Evolutionary conservation across 495 filamentous ascomycete species (phyloP).

Genomic region (Schizothecium vesticola): DNA sequence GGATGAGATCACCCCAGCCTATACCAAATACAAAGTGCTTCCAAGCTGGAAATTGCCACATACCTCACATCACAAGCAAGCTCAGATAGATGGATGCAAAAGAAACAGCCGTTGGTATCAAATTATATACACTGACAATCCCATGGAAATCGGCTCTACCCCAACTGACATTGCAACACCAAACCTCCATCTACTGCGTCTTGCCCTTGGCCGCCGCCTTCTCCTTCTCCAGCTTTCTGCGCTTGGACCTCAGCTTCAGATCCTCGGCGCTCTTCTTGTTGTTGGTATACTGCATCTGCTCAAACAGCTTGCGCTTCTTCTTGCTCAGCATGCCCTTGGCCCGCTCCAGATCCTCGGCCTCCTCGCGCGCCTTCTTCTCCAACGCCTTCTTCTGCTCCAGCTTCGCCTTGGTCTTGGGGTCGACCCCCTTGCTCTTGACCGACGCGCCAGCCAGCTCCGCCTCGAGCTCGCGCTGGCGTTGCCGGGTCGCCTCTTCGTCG

Average conservation of each 20-base stretch:
- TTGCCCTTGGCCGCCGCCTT: slow-evolving; percentile 29
- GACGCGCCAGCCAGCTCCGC: slow-evolving; percentile 66
- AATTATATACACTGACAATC: not conserved
- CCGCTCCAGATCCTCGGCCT: slow-evolving; percentile 78
- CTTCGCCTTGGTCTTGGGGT: slow-evolving; percentile 54
- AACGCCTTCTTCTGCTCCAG: slow-evolving; percentile 60
- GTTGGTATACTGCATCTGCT: slow-evolving; percentile 89
- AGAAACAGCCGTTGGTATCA: not conserved
- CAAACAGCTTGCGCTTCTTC: slow-evolving; percentile 83
- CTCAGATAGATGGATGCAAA: not conserved
- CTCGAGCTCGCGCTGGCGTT: slow-evolving; percentile 81
- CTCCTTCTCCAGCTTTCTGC: slow-evolving; percentile 80
- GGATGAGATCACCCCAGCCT: not conserved
- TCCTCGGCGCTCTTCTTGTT: slow-evolving; percentile 77
- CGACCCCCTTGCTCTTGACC: slow-evolving; percentile 37
- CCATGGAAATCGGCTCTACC: not conserved
- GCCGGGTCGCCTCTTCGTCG: slow-evolving; percentile 41
- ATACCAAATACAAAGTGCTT: too few species aligned
- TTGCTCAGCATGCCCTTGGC: slow-evolving; percentile 90
- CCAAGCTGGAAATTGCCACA: too few species aligned
- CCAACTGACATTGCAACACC: slow-evolving; percentile 21
- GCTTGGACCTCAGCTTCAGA: slow-evolving; percentile 68
- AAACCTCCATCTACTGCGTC: slow-evolving; percentile 7
- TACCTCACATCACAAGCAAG: not conserved
- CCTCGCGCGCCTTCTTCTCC: slow-evolving; percentile 62